phyloP scores from a whole-genome alignment of 208 protist species.

The Wallacemonas collosoma region DNA sequence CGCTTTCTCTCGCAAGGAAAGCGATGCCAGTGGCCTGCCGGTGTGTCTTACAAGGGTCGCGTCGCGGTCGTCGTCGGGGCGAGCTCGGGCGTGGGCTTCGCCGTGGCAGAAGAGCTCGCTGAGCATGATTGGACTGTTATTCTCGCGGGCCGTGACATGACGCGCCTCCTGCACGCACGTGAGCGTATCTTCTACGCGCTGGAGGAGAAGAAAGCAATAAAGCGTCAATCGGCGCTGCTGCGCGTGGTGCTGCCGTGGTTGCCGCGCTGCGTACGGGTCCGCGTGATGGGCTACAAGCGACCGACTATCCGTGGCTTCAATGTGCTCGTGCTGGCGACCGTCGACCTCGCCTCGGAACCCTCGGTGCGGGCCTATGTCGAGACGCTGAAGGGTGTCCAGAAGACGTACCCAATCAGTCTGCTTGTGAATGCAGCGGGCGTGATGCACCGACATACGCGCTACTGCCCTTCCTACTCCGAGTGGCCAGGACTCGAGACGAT shows the following conservation, averaged over 20 bases:
- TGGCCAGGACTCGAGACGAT: conserved; percentile 69
- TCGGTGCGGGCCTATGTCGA: conserved; percentile 74
- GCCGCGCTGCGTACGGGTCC: conserved; percentile 2
- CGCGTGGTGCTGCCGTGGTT: conserved; percentile 1
- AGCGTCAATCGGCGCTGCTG: not conserved
- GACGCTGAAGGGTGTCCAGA: conserved; percentile 33
- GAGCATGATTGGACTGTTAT: conserved; percentile 81
- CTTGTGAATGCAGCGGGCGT: conserved; percentile 83
- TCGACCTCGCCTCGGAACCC: conserved; percentile 66
- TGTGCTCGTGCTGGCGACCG: conserved; percentile 61
- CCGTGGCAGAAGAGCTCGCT: conserved; percentile 65
- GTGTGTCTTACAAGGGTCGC: conserved; percentile 54
- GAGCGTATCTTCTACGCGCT: conserved; percentile 32
- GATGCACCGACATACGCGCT: conserved; percentile 56
- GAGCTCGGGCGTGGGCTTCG: conserved; percentile 80
- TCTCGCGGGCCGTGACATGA: conserved; percentile 54
- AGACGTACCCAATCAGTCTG: conserved; percentile 51
- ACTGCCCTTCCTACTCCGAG: conserved; percentile 23
- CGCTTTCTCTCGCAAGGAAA: conserved; percentile 49
- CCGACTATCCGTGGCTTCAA: conserved; percentile 15
- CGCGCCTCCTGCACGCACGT: conserved; percentile 58
- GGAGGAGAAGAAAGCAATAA: conserved; percentile 23
- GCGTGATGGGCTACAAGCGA: conserved; percentile 10
- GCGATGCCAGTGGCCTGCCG: conserved; percentile 59
- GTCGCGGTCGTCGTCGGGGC: conserved; percentile 82